Percentiles rank a stretch among this genome's conserved stretches.
Evolutionary conservation across 2,329 filamentous ascomycete species (phyloP).

Genomic region (Fusarium camptoceras): DNA sequence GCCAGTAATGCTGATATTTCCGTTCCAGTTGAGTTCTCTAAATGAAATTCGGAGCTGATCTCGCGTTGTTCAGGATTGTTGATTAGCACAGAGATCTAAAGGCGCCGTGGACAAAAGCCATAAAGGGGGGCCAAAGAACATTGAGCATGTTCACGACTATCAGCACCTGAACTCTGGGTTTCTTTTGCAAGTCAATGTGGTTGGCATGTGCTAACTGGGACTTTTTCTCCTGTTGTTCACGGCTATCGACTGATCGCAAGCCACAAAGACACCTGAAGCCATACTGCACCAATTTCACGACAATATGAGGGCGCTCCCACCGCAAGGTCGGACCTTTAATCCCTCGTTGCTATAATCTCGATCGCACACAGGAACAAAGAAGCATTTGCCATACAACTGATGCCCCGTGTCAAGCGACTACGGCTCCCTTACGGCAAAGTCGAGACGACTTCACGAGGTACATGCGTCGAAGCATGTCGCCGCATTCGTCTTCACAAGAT

Average conservation of each 20-base stretch:
- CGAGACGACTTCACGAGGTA: not conserved
- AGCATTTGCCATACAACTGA: not conserved
- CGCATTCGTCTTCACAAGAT: not conserved
- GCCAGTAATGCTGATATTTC: not conserved
- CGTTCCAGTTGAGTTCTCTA: not conserved
- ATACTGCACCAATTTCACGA: not conserved
- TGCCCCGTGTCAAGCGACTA: constrained; percentile 2
- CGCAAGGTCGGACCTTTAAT: not conserved
- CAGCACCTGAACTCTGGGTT: not conserved
- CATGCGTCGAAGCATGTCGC: not conserved
- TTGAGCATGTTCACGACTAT: not conserved
- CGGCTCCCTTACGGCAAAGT: constrained; percentile 1
- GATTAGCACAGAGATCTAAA: not conserved
- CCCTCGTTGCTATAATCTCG: not conserved
- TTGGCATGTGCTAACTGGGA: not conserved
- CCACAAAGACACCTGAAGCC: not conserved
- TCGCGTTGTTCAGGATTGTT: not conserved
- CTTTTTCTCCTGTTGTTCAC: not conserved
- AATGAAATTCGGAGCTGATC: not conserved
- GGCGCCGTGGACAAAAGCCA: not conserved
- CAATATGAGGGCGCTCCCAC: not conserved
- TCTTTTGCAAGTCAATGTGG: not conserved
- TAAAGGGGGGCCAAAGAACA: not conserved
- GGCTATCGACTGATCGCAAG: not conserved
- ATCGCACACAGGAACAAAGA: not conserved